These are phyloP conservation scores for Trichosporon ovoides DNA, from an alignment of 1,284 basidiomycete species.

Conservation along the genomic window DNA sequence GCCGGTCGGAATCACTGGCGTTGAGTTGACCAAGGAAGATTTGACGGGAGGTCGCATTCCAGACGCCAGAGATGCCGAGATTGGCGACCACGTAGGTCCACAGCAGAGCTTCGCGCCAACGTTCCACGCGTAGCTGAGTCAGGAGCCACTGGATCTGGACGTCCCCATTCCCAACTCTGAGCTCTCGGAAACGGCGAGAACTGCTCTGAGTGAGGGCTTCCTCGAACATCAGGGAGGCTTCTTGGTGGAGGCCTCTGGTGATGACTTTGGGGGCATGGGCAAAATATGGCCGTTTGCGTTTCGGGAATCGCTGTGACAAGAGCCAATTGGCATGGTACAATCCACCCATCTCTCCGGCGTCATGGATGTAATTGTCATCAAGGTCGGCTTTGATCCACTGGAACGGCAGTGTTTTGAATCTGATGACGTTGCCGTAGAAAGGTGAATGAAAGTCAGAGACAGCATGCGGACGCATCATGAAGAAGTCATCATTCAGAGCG, in stretches of 20 bases:
- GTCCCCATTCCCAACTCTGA: conserved; percentile 33
- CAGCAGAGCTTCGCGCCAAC: conserved; percentile 46
- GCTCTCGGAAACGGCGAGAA: conserved; percentile 39
- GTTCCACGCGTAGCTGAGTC: conserved; percentile 37
- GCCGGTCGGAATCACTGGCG: conserved; percentile 15
- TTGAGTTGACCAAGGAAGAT: conserved; percentile 35
- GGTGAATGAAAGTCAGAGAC: conserved; percentile 43
- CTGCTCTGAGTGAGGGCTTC: conserved; percentile 31
- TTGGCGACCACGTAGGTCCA: conserved; percentile 45
- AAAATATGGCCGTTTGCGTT: conserved; percentile 41
- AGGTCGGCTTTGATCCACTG: conserved; percentile 38
- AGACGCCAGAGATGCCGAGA: conserved; percentile 29
- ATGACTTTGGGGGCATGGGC: conserved; percentile 44
- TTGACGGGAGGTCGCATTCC: conserved; percentile 29
- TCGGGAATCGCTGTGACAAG: conserved; percentile 41
- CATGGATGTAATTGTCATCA: conserved; percentile 30
- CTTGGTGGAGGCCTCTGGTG: conserved; percentile 41
- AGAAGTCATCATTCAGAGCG: conserved; percentile 45
- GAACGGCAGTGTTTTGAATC: conserved; percentile 37
- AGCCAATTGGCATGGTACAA: conserved; percentile 44
- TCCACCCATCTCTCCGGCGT: conserved; percentile 40
- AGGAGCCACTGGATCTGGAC: conserved; percentile 45
- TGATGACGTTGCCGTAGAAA: conserved; percentile 42
- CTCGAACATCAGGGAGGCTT: conserved; percentile 44
- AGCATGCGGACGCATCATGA: conserved; percentile 13